Evolutionary conservation across 306 rosid species (phyloP).

Genomic region (Arachis hypogaea): DNA sequence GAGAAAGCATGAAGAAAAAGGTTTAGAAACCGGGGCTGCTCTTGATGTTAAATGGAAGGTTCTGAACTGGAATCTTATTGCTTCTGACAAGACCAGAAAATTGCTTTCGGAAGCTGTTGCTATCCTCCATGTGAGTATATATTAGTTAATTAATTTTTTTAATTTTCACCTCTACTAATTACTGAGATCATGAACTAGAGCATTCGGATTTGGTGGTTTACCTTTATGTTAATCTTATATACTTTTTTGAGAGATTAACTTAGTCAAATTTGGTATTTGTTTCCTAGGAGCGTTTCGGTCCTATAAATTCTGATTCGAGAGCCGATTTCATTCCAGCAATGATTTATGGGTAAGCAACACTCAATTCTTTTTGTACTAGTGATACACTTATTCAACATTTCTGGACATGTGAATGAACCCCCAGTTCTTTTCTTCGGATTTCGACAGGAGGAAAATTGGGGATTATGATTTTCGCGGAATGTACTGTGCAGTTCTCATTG

Average conservation of each 20-base stretch:
- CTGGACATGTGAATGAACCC: background rate
- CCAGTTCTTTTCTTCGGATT: constrained; percentile 8
- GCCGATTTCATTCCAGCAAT: constrained; percentile 68
- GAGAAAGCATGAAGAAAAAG: constrained; percentile 54
- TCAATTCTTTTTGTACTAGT: background rate
- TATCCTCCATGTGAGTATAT: constrained; percentile 71
- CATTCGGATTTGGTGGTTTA: background rate
- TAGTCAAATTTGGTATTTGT: background rate
- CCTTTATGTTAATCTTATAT: background rate
- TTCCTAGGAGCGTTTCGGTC: constrained; percentile 69
- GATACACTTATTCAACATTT: background rate
- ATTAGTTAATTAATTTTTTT: background rate
- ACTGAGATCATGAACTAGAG: background rate
- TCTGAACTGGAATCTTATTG: constrained; percentile 59
- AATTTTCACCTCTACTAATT: background rate
- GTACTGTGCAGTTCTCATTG: constrained; percentile 76
- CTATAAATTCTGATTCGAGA: constrained; percentile 63
- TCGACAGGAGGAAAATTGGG: constrained; percentile 52
- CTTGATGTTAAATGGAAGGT: constrained; percentile 78
- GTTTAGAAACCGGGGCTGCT: constrained; percentile 30
- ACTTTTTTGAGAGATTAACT: background rate
- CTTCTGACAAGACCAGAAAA: constrained; percentile 45
- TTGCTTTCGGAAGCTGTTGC: constrained; percentile 66
- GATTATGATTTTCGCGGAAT: constrained; percentile 77
- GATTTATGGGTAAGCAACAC: constrained; percentile 72